Base-by-base conservation (phyloP, 306 rosid genomes). In the Ziziphus jujuba region DNA sequence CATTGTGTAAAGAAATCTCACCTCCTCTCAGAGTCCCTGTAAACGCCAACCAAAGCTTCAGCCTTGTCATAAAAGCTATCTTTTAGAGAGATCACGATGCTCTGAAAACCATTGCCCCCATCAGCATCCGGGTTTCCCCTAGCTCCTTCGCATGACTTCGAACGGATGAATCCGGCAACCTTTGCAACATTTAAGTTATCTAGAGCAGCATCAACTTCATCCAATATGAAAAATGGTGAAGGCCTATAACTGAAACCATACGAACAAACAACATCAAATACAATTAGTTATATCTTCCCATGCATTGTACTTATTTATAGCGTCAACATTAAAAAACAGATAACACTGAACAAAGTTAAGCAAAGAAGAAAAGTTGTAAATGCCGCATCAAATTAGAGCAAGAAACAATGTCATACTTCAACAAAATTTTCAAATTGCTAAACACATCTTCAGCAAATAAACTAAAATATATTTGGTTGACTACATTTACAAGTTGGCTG, bases 161-260 rank as follows among this genome's bases (percentile, higher is more conserved):
- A 69, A 67, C 99, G 99, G 82, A 95, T 90, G 75, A 90, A 95
- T 65, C 99, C 96, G 31, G 99, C 99, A 69, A 95, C 99, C 85
- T 90, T 95, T 0, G 99, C 84, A 2, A 95, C 99, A 64, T 95
- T 95, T 78, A 95, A 82, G 95, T 95, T 95, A 82, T 95, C 99
- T 70, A 95, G 79, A 13, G 99, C 99, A 64, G 97, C 99, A 79
- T 95, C 99, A 47, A 95, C 99, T 87, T 95, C 99, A 63, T 95
- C 99, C 91, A 95, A 75, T 79, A 95, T 95, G 78, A 90, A 95
- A 82, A 95, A 95, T 4, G 99, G 99, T 9, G 99, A 95, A 77
- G 99, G 99, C 88, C 87, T 83, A 81, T 63, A 95, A 71, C 99
- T 95, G 95, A 71, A 80, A 76, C 68, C 75, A 61, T 14, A 36